Conservation (phyloP, 805 yeast species). For the Ogataea polymorpha region DNA sequence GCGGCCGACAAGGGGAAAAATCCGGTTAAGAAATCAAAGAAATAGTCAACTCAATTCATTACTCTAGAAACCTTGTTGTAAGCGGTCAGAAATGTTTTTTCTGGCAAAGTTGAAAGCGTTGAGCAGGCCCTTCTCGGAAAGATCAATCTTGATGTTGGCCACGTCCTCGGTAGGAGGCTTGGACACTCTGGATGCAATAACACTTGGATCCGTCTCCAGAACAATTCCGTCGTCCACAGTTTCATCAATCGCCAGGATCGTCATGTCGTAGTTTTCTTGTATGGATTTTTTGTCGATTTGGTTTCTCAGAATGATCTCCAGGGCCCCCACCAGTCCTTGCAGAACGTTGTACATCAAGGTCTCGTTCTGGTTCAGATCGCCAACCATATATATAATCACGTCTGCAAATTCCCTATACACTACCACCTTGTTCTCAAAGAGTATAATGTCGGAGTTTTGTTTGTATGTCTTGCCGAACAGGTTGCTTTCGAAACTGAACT, state of each 20-base stretch:
- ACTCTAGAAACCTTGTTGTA: slow-evolving; percentile 37
- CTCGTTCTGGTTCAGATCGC: slow-evolving; percentile 82
- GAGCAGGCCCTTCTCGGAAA: slow-evolving; percentile 71
- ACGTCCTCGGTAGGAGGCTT: slow-evolving; percentile 72
- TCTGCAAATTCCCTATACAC: slow-evolving; percentile 87
- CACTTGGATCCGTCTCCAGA: slow-evolving; percentile 82
- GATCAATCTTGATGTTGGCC: slow-evolving; percentile 56
- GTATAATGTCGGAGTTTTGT: slow-evolving; percentile 72
- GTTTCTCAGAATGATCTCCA: slow-evolving; percentile 68
- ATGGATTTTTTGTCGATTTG: slow-evolving; percentile 76
- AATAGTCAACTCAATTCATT: slow-evolving; percentile 13
- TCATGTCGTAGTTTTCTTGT: slow-evolving; percentile 80
- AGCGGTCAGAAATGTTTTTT: slow-evolving; percentile 50
- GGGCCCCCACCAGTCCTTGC: slow-evolving; percentile 74
- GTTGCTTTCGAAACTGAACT: slow-evolving; percentile 70
- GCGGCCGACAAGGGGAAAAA: slow-evolving; percentile 15
- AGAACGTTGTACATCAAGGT: slow-evolving; percentile 70
- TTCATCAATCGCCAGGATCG: slow-evolving; percentile 85
- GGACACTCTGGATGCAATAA: slow-evolving; percentile 90
- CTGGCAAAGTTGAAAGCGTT: slow-evolving; percentile 87
- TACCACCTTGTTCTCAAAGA: slow-evolving; percentile 75
- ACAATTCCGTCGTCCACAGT: slow-evolving; percentile 91
- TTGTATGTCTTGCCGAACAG: slow-evolving; percentile 76
- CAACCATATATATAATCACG: slow-evolving; percentile 66
- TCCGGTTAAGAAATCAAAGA: slow-evolving; percentile 23